Evolutionary conservation across 2,329 filamentous ascomycete genomes (phyloP).

Genomic region (Paecilomyces variotii): DNA sequence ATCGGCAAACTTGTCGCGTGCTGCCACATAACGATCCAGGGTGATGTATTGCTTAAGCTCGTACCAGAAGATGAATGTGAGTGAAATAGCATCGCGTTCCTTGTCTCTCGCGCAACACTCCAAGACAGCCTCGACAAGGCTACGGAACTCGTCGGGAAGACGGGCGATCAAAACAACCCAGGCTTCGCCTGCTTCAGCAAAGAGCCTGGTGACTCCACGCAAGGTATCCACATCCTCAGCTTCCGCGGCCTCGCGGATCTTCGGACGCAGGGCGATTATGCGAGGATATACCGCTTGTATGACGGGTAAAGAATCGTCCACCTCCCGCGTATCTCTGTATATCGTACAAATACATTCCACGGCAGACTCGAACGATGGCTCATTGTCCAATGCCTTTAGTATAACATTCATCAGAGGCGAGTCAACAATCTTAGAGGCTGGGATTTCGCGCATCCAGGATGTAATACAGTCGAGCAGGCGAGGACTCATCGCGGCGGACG

Average conservation of each 20-base stretch:
- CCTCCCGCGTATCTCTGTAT: conserved; percentile 83
- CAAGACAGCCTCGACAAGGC: conserved; percentile 81
- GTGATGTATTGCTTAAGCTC: conserved; percentile 95
- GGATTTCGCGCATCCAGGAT: conserved; percentile 92
- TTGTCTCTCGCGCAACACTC: conserved; percentile 83
- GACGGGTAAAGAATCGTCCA: conserved; percentile 76
- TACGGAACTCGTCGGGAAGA: conserved; percentile 70
- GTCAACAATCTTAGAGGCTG: conserved; percentile 70
- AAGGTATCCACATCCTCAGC: conserved; percentile 79
- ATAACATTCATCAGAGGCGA: conserved; percentile 78
- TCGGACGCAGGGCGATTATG: conserved; percentile 66
- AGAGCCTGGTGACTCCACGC: conserved; percentile 82
- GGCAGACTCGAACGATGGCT: conserved; percentile 74
- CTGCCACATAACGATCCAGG: conserved; percentile 78
- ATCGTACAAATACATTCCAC: conserved; percentile 90
- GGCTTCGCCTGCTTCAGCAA: conserved; percentile 85
- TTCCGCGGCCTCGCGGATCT: conserved; percentile 65
- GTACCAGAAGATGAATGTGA: conserved; percentile 97
- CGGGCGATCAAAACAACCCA: conserved; percentile 91
- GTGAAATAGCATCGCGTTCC: conserved; percentile 82
- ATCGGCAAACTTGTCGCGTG: conserved; percentile 67
- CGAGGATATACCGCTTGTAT: conserved; percentile 79
- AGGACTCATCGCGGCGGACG: conserved; percentile 71
- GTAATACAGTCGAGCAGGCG: conserved; percentile 91
- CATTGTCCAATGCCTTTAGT: conserved; percentile 66